phyloP scores from a whole-genome alignment of 2,329 filamentous ascomycete genomes.

The Talaromyces sp. region DNA sequence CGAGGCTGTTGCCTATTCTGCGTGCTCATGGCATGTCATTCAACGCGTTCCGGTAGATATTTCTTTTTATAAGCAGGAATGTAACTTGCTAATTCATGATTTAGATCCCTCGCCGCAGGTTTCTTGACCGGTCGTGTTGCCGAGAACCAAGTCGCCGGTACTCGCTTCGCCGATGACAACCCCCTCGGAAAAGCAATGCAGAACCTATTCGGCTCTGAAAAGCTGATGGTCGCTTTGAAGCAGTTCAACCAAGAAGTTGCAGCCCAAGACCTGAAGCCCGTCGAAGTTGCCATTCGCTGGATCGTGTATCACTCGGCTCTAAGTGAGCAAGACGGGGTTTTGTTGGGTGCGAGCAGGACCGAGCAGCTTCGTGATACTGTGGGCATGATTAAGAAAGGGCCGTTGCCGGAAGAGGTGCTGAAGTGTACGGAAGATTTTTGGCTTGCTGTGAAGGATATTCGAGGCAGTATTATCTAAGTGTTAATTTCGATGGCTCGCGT shows the following conservation, averaged over 20 bases:
- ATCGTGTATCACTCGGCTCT: constrained; percentile 62
- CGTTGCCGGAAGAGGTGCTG: constrained; percentile 70
- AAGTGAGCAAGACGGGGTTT: constrained; percentile 54
- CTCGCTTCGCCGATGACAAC: constrained; percentile 23
- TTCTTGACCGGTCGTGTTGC: constrained; percentile 31
- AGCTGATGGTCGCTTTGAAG: constrained; percentile 23
- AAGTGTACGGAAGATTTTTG: constrained; percentile 12
- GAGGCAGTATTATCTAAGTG: background rate
- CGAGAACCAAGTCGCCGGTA: constrained; percentile 18
- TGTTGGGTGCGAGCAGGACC: constrained; percentile 54
- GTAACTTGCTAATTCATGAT: background rate
- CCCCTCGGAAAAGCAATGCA: constrained; percentile 19
- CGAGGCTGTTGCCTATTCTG: constrained; percentile 29
- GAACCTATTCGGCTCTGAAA: constrained; percentile 22
- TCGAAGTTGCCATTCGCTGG: constrained; percentile 72
- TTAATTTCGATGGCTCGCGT: background rate
- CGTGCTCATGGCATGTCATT: constrained; percentile 25
- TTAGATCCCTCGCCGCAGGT: constrained; percentile 25
- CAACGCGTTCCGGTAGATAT: constrained; percentile 17
- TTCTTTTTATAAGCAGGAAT: background rate
- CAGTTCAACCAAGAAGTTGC: constrained; percentile 22
- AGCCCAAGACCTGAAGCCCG: constrained; percentile 56
- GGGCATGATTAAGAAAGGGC: constrained; percentile 56
- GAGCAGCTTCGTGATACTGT: constrained; percentile 52
- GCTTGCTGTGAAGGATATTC: constrained; percentile 2